Conservation (phyloP, 768 basidiomycete species). For the Lactifluus echinatus region DNA sequence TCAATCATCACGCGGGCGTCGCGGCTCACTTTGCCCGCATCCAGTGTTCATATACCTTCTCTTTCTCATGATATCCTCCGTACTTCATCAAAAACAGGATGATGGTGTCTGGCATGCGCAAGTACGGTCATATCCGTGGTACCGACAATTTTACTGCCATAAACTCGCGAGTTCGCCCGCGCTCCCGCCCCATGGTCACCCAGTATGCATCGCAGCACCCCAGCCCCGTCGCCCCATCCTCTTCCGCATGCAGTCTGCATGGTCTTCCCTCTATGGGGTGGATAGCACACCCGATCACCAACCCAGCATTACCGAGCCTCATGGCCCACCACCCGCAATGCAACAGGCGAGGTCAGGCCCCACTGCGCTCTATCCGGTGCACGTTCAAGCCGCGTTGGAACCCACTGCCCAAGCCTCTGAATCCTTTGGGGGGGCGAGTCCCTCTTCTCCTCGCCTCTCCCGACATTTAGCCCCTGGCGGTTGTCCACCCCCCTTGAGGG, state of each 20-base stretch:
- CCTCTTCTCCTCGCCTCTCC: neutral
- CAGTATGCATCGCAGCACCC: conserved; percentile 7
- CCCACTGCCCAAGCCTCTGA: neutral
- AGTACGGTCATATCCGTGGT: conserved; percentile 17
- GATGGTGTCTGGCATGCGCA: conserved; percentile 10
- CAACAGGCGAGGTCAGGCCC: neutral
- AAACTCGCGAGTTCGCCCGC: conserved; percentile 5
- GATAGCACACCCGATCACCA: neutral
- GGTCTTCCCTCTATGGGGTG: neutral
- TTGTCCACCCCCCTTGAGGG: conserved; percentile 10
- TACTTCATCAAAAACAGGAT: conserved; percentile 11
- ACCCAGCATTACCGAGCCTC: neutral
- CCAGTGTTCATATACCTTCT: conserved; percentile 14
- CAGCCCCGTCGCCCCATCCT: conserved; percentile 13
- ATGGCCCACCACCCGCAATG: neutral
- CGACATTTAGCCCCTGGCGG: neutral
- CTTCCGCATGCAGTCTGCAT: neutral
- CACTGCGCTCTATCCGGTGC: conserved; percentile 9
- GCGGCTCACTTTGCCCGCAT: neutral
- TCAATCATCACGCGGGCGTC: too few species aligned
- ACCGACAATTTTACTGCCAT: neutral
- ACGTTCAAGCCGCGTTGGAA: conserved; percentile 6
- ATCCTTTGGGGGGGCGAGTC: neutral
- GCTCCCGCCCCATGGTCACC: neutral
- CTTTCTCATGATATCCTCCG: conserved; percentile 4